phyloP scores from a whole-genome alignment of 805 yeast species.

The Scheffersomyces amazonensis region DNA sequence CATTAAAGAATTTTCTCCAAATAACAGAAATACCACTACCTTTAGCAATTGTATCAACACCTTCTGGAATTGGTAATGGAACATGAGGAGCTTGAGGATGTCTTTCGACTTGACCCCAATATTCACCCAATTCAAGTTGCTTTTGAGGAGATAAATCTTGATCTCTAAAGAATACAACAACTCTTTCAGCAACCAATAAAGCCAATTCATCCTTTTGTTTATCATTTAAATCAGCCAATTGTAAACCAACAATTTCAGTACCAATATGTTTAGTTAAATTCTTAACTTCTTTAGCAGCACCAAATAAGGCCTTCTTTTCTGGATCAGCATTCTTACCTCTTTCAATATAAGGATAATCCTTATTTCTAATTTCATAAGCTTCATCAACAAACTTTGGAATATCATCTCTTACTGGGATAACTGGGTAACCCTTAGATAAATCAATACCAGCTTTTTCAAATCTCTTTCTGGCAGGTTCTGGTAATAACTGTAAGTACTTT shows the following conservation, averaged over 20 bases:
- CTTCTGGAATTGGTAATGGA: background rate
- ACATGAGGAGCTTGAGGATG: conserved; percentile 27
- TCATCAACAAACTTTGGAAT: conserved; percentile 29
- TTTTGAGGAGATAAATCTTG: conserved; percentile 31
- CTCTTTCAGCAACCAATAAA: conserved; percentile 26
- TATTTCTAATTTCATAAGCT: conserved; percentile 20
- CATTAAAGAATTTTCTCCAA: conserved; percentile 34
- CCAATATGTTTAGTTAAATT: conserved; percentile 24
- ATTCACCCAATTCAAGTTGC: conserved; percentile 25
- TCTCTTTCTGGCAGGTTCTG: conserved; percentile 19
- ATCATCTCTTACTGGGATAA: conserved; percentile 14
- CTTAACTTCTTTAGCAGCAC: conserved; percentile 26
- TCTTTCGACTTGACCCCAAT: conserved; percentile 27
- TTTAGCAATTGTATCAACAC: conserved; percentile 1
- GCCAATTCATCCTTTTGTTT: conserved; percentile 28
- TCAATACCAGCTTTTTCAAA: conserved; percentile 23
- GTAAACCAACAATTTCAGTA: conserved; percentile 29
- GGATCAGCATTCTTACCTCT: conserved; percentile 28
- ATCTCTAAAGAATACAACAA: conserved; percentile 28
- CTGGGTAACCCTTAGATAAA: conserved; percentile 25
- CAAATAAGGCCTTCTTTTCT: conserved; percentile 26
- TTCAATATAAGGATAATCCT: conserved; percentile 20
- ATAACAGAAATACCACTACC: conserved; percentile 35
- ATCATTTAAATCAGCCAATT: conserved; percentile 22
- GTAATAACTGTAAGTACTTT: conserved; percentile 16